These are phyloP conservation scores for Mucor mucedo DNA, from an alignment of 371 early-diverging fungal species.

Conservation along the genomic window DNA sequence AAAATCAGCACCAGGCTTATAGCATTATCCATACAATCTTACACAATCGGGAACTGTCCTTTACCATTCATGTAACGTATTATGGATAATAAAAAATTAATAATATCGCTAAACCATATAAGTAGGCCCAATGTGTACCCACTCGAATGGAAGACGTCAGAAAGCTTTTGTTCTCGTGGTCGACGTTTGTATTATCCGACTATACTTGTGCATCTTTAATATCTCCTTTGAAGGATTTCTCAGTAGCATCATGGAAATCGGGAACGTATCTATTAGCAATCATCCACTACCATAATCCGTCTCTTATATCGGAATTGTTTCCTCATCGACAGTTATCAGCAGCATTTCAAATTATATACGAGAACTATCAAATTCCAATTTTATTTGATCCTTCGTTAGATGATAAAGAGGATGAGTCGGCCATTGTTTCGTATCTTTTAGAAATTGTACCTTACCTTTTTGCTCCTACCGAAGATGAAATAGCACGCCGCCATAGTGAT, in stretches of 20 bases:
- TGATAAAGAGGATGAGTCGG: background rate
- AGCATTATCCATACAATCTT: constrained; percentile 23
- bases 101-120: background rate
- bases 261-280: constrained; percentile 70
- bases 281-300: constrained; percentile 68
- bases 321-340: constrained; percentile 2
- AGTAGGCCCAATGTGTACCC: constrained; percentile 34
- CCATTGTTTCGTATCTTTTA: constrained; percentile 3
- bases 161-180: constrained; percentile 65
- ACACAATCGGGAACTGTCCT: constrained; percentile 30
- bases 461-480: constrained; percentile 14
- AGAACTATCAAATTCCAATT: constrained; percentile 29
- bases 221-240: constrained; percentile 57
- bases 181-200: constrained; percentile 55
- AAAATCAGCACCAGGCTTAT: constrained; percentile 39
- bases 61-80: constrained; percentile 37
- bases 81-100: background rate
- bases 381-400: constrained; percentile 18
- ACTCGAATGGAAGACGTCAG: constrained; percentile 43
- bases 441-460: constrained; percentile 8
- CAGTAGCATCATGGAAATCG: constrained; percentile 60
- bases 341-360: constrained; percentile 33
- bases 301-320: constrained; percentile 56
- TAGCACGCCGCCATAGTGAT: constrained; percentile 19
- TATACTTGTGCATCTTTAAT: constrained; percentile 57